Conservation (phyloP, 2,329 filamentous ascomycete genomes). For the Aspergillus transmontanensis region DNA sequence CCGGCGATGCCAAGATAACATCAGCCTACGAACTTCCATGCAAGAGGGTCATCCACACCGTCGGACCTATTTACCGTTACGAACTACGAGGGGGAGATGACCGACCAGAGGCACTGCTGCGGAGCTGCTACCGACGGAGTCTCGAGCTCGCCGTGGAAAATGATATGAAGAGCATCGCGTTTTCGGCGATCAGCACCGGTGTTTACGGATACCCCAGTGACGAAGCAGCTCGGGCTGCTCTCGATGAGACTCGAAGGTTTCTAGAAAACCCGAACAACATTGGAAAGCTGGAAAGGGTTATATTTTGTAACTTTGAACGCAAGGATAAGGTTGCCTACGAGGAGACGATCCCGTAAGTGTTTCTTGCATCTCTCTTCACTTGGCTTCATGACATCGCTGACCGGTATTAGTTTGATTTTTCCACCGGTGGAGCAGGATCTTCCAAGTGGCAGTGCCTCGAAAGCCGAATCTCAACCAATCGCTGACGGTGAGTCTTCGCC, state of each 20-base stretch:
- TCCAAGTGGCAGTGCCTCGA: slow-evolving; percentile 12
- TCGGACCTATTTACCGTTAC: slow-evolving; percentile 74
- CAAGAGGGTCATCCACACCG: slow-evolving; percentile 82
- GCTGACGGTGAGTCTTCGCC: slow-evolving; percentile 30
- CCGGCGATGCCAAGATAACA: slow-evolving; percentile 83
- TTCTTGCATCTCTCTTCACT: background rate
- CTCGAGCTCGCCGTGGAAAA: slow-evolving; percentile 72
- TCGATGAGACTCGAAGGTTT: slow-evolving; percentile 61
- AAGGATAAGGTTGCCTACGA: slow-evolving; percentile 79
- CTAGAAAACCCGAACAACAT: slow-evolving; percentile 46
- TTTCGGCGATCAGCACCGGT: slow-evolving; percentile 83
- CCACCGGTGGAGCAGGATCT: slow-evolving; percentile 47
- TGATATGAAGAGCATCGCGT: slow-evolving; percentile 72
- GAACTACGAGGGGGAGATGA: slow-evolving; percentile 38
- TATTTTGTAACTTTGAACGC: slow-evolving; percentile 81
- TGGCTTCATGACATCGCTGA: slow-evolving; percentile 3
- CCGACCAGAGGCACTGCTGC: slow-evolving; percentile 49
- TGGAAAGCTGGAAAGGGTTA: slow-evolving; percentile 65
- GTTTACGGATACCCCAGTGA: slow-evolving; percentile 82
- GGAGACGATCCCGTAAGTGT: slow-evolving; percentile 69
- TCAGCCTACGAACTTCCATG: slow-evolving; percentile 74
- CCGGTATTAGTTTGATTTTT: slow-evolving; percentile 48
- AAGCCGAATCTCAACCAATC: slow-evolving; percentile 15
- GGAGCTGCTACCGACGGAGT: slow-evolving; percentile 69
- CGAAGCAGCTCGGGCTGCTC: slow-evolving; percentile 72